Base-by-base conservation (phyloP, 768 basidiomycete genomes). In the Serendipita vermifera region DNA sequence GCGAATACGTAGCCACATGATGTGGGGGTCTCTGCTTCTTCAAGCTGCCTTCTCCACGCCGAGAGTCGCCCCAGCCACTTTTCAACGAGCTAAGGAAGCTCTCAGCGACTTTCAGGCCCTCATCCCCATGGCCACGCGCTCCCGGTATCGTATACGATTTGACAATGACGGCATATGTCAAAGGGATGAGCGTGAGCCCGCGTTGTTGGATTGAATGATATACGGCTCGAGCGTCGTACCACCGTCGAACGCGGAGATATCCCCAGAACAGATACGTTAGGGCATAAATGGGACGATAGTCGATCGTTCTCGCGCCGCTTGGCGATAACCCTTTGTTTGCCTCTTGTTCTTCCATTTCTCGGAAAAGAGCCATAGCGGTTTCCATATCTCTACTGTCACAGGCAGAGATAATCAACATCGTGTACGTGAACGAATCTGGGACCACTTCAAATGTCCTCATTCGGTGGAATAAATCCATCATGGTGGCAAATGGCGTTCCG, bases 211-310 rank as follows among this genome's bases (percentile, higher is more conserved):
- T 94, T 48, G 84, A 78, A 22, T 82, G 76, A 63, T 86, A 84
- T 3, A 87, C 72, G 15, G 67, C 73, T 69, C 74, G 80, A 2
- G 91, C 90, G 40, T 70, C 70, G 3, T 63, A 60, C 54, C 70
- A 72, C 31, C 83, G 70, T 3, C 78, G 76, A 2, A 62, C 60
- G 15, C 79, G 77, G 55, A 94, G 70, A 65, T 81, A 85, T 0
- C 82, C 85, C 5, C 77, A 73, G 73, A 91, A 82, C 64, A 94
- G 68, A 63, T 85, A 80, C 24, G 87, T 87, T 59, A 87, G 72
- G 39, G 81, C 70, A 63, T 80, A 82, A 33, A n/a, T 17, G 22
- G 32, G 27, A 3, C 32, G 46, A 6, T 35, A 39, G 22, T 55
- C n/a, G 66, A 15, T 78, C 59, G 26, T 68, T 63, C 2, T 72